phyloP scores from a whole-genome alignment of 805 yeast species.

The Saccharomycopsis fodiens region DNA sequence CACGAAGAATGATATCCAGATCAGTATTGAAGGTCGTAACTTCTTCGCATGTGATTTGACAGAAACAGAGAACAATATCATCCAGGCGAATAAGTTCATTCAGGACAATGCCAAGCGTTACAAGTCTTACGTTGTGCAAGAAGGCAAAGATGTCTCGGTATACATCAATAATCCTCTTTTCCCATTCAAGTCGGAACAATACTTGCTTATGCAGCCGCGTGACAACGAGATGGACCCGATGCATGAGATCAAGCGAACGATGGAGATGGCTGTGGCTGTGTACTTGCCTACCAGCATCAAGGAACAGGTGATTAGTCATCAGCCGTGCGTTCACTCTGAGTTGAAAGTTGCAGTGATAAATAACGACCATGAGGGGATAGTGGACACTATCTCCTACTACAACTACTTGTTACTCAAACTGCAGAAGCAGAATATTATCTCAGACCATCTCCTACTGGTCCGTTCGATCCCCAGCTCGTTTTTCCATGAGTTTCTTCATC shows the following conservation, averaged over 20 bases:
- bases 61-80: background rate
- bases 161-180: slow-evolving; percentile 3
- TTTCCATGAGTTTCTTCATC: slow-evolving; percentile 62
- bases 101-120: background rate
- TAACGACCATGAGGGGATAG: slow-evolving; percentile 27
- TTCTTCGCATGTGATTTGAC: background rate
- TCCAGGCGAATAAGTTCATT: background rate
- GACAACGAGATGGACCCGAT: slow-evolving; percentile 55
- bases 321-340: slow-evolving; percentile 35
- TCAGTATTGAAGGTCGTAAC: background rate
- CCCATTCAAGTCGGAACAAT: background rate
- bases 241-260: slow-evolving; percentile 47
- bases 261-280: slow-evolving; percentile 35
- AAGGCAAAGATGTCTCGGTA: background rate
- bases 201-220: slow-evolving; percentile 31
- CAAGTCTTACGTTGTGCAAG: background rate
- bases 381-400: slow-evolving; percentile 33
- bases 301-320: slow-evolving; percentile 29
- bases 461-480: slow-evolving; percentile 34
- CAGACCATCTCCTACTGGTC: slow-evolving; percentile 26
- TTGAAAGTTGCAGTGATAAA: slow-evolving; percentile 30
- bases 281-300: slow-evolving; percentile 34
- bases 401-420: slow-evolving; percentile 34
- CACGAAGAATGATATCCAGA: background rate
- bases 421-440: slow-evolving; percentile 28